Evolutionary conservation across 129 eudicot genomes (phyloP).

Genomic region (Tanacetum coccineum): DNA sequence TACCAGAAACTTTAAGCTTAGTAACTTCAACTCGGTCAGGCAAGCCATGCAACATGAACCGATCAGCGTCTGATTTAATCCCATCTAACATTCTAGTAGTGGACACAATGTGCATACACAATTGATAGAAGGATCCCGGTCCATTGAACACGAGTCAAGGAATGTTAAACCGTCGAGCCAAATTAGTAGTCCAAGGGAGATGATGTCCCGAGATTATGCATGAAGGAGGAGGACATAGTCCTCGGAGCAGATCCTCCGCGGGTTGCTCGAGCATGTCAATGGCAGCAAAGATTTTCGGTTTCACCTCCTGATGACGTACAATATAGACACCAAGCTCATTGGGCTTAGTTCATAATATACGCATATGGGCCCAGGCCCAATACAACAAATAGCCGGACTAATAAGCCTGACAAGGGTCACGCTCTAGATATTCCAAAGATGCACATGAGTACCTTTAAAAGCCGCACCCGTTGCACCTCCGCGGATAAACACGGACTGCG

Average conservation of each 20-base stretch:
- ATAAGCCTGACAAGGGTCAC: no score
- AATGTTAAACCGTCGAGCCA: constrained; percentile 5
- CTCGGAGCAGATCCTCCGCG: neutral
- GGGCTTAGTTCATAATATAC: no score
- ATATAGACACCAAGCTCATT: no score
- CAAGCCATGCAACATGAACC: neutral
- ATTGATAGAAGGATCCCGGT: constrained; percentile 1
- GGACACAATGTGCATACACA: neutral
- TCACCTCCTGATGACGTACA: no score
- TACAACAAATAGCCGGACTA: no score
- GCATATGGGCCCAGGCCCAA: no score
- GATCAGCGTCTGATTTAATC: neutral
- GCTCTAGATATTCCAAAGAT: no score
- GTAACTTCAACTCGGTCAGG: neutral
- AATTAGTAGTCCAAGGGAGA: neutral
- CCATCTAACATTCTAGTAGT: neutral
- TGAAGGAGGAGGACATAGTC: constrained; percentile 1
- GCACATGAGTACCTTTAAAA: no score
- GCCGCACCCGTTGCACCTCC: no score
- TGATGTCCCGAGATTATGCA: constrained; percentile 1
- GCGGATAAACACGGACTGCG: no score
- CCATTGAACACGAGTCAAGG: constrained; percentile 5
- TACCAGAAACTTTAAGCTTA: neutral
- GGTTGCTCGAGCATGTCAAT: neutral
- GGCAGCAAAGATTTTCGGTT: neutral